Percentiles rank a stretch among this genome's conserved stretches.
These are phyloP conservation scores for Naganishia sp. DNA, from an alignment of 1,284 basidiomycete species.

Conservation along the genomic window DNA sequence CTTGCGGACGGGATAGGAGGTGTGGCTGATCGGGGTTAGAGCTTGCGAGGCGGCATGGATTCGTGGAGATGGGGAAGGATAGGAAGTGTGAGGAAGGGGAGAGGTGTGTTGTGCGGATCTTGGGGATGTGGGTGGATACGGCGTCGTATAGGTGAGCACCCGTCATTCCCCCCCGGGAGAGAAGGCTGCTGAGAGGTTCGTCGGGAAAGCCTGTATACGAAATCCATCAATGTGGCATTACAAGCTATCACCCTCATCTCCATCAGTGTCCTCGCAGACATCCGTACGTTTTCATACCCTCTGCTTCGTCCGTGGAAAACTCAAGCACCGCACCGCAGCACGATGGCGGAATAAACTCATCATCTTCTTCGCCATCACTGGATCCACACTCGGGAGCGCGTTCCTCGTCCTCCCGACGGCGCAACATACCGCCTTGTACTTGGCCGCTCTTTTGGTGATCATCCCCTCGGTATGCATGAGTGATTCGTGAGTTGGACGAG, in stretches of 20 bases:
- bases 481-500: slow-evolving; percentile 55
- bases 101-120: slow-evolving; percentile 47
- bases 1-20: neutral
- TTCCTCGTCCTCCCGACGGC: slow-evolving; percentile 73
- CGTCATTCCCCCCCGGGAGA: neutral
- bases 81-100: slow-evolving; percentile 17
- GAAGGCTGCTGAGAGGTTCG: neutral
- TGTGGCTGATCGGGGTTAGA: slow-evolving; percentile 36
- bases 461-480: slow-evolving; percentile 79
- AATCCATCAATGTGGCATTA: slow-evolving; percentile 77
- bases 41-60: slow-evolving; percentile 50
- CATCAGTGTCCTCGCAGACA: slow-evolving; percentile 82
- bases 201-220: slow-evolving; percentile 70
- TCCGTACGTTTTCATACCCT: slow-evolving; percentile 61
- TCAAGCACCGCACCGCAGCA: slow-evolving; percentile 56
- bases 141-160: slow-evolving; percentile 76
- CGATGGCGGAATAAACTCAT: slow-evolving; percentile 75
- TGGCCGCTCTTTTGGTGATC: slow-evolving; percentile 61
- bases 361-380: slow-evolving; percentile 69
- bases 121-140: slow-evolving; percentile 74
- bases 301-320: too few species aligned
- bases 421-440: slow-evolving; percentile 64
- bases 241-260: slow-evolving; percentile 89
- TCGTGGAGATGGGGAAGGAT: slow-evolving; percentile 38
- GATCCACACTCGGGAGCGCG: slow-evolving; percentile 64